Evolutionary conservation across 257 asterid species (phyloP).

Genomic region (Solanum microdontum): DNA sequence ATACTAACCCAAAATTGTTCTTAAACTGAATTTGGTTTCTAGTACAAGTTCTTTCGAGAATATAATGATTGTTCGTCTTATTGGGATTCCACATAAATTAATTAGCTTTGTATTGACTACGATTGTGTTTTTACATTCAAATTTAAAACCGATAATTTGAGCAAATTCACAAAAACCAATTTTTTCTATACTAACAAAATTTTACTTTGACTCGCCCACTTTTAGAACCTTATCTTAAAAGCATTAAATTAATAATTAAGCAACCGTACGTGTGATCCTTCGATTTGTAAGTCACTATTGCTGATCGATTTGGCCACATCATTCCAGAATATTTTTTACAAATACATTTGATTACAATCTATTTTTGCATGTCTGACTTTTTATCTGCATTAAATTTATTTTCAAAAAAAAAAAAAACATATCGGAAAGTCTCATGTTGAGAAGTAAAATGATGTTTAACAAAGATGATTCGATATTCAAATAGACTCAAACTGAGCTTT

Average conservation of each 20-base stretch:
- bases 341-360: not conserved
- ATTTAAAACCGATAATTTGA: not conserved
- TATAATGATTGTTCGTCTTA: not conserved
- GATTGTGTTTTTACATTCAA: not conserved
- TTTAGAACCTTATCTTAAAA: not conserved
- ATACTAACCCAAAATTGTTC: not conserved
- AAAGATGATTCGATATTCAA: fast-evolving
- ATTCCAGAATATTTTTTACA: not conserved
- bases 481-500: no score
- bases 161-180: not conserved
- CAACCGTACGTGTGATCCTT: not conserved
- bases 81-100: not conserved
- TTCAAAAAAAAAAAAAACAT: no score
- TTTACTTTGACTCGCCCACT: not conserved
- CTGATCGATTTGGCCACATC: not conserved
- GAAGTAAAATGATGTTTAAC: fast-evolving
- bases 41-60: not conserved
- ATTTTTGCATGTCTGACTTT: not conserved
- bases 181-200: not conserved
- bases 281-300: not conserved
- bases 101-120: not conserved
- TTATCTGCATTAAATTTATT: not conserved
- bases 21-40: not conserved
- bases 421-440: fast-evolving
- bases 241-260: not conserved